Base-by-base conservation (phyloP, 495 filamentous ascomycete species). In the Tetracladium setigerum region DNA sequence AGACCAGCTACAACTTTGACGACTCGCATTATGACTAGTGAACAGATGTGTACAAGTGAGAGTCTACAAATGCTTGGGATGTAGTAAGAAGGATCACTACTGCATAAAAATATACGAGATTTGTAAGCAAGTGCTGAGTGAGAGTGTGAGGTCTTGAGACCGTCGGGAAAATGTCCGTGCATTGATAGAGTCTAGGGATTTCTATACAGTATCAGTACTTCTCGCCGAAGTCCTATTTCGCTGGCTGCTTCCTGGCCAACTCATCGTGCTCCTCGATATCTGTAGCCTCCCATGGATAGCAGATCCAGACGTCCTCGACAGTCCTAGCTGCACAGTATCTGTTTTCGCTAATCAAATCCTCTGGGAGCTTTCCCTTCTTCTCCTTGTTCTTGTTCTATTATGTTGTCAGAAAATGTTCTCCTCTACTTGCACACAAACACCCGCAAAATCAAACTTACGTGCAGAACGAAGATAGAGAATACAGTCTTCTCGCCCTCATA, bases 221-320 rank as follows among this genome's bases (percentile, higher is more conserved):
- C 22, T 27, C 3, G 22, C 22, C 22, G 22, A 27, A 27, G 3
- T 3, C 7, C 7, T 51, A 59, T 10, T 47, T 46, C 19, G 51
- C 14, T 37, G 51, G 37, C 55, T 76, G 70, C 61, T 71, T 64
- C 52, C 68, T 67, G 10, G 89, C 85, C 49, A 87, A 67, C 42
- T 66, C 55, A 66, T 97, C 91, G 61, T 97, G 91, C 72, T 87
- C 84, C 24, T 96, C 92, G 56, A 97, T 96, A 65, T 96, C 86
- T 69, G 70, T 86, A 35, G 94, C 92, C 69, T 98, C 92, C 92
- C 92, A 98, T n/a, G 92, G 92, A 66, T 99, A 99, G 72, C 87
- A 92, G 61, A 96, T 96, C 92, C 92, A 99, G 46, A 88, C 83
- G 70, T 99, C 91, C 17, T 75, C 77, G 16, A 91, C 87, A 27